Conservation (phyloP, 2,329 filamentous ascomycete genomes). For the Aspergillus sp. region DNA sequence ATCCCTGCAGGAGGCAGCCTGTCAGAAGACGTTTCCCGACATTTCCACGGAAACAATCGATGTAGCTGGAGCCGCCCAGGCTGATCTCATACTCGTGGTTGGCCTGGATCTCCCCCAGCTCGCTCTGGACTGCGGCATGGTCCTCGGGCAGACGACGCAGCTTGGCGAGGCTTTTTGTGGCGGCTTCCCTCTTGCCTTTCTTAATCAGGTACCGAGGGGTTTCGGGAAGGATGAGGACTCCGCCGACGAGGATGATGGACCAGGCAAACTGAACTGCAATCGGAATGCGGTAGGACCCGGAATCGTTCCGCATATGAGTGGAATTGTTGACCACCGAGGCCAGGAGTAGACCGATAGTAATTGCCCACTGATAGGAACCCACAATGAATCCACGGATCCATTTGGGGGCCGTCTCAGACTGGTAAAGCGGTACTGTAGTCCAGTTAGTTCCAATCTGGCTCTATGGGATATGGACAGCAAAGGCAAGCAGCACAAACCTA, state of each 20-base stretch:
- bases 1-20: not conserved
- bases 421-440: slow-evolving; percentile 55
- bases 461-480: no score
- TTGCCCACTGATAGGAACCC: slow-evolving; percentile 73
- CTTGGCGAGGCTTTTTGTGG: slow-evolving; percentile 58
- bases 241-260: slow-evolving; percentile 68
- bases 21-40: not conserved
- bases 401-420: slow-evolving; percentile 70
- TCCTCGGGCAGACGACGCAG: slow-evolving; percentile 66
- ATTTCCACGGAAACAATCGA: slow-evolving; percentile 57
- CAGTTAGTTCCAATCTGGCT: no score
- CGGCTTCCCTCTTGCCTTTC: slow-evolving; percentile 63
- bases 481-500: slow-evolving; percentile 30
- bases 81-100: slow-evolving; percentile 77
- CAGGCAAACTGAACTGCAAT: slow-evolving; percentile 75
- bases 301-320: slow-evolving; percentile 58
- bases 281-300: slow-evolving; percentile 70
- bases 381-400: slow-evolving; percentile 74
- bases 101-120: slow-evolving; percentile 77
- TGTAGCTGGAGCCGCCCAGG: slow-evolving; percentile 25
- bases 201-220: slow-evolving; percentile 80
- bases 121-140: slow-evolving; percentile 68
- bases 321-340: slow-evolving; percentile 69
- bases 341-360: slow-evolving; percentile 71
- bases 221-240: slow-evolving; percentile 73